Percentiles rank a stretch among this genome's conserved stretches.
Conservation (phyloP, 2,329 filamentous ascomycete genomes). For the Xylaria sp. region DNA sequence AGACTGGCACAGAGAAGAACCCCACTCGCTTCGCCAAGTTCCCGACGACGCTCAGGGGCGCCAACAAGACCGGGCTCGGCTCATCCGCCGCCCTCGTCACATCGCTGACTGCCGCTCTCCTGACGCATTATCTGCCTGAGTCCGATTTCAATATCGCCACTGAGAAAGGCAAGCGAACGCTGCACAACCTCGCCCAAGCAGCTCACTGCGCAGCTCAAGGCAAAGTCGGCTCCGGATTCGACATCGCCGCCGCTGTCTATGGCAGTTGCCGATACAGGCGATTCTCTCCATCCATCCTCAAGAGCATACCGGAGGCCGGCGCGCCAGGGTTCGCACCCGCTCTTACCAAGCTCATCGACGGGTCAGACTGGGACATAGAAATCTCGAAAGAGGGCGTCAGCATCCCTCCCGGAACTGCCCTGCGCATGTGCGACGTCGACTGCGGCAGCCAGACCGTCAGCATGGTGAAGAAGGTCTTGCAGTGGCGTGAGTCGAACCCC, state of each 20-base stretch:
- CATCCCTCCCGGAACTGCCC: conserved; percentile 77
- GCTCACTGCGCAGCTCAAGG: conserved; percentile 96
- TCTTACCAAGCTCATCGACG: conserved; percentile 74
- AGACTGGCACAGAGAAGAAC: conserved; percentile 43
- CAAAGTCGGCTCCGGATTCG: conserved; percentile 95
- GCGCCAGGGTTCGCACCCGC: conserved; percentile 72
- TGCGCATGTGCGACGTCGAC: conserved; percentile 96
- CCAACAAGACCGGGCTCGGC: conserved; percentile 95
- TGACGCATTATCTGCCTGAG: conserved; percentile 77
- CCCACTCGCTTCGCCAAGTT: conserved; percentile 78
- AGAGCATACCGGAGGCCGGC: conserved; percentile 73
- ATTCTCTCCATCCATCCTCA: conserved; percentile 85
- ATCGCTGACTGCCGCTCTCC: conserved; percentile 79
- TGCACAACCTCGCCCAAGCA: conserved; percentile 94
- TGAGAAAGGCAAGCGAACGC: conserved; percentile 64
- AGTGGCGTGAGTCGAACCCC: conserved; percentile 77
- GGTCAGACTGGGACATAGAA: conserved; percentile 79
- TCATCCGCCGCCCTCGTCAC: conserved; percentile 96
- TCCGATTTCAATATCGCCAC: conserved; percentile 67
- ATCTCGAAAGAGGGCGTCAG: conserved; percentile 75
- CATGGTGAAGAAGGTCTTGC: conserved; percentile 93
- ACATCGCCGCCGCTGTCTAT: conserved; percentile 92
- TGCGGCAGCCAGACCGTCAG: conserved; percentile 92
- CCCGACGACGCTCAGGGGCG: conserved; percentile 76
- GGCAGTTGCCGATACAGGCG: conserved; percentile 90